phyloP scores from a whole-genome alignment of 257 asterid species.

The Misopates orontium region DNA sequence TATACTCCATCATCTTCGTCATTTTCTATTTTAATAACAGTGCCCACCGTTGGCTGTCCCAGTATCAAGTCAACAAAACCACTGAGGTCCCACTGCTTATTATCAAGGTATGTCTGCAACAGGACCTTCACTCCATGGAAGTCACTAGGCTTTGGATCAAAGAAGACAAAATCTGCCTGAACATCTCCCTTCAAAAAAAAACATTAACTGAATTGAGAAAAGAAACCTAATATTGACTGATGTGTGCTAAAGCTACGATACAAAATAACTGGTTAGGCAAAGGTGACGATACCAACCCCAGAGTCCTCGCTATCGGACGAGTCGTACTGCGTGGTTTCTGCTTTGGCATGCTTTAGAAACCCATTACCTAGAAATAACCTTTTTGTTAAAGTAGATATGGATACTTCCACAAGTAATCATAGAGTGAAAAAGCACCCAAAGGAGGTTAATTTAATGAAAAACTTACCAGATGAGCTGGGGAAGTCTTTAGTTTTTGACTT shows the following conservation, averaged over 20 bases:
- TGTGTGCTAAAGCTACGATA: neutral
- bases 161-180: slow-evolving; percentile 91
- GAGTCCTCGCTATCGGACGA: slow-evolving; percentile 69
- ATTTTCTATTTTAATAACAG: slow-evolving; percentile 77
- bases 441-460: slow-evolving; percentile 17
- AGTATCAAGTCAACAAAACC: slow-evolving; percentile 82
- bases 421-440: slow-evolving; percentile 15
- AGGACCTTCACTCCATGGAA: slow-evolving; percentile 90
- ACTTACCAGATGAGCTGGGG: slow-evolving; percentile 46
- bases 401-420: neutral
- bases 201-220: slow-evolving; percentile 11
- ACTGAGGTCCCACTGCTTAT: slow-evolving; percentile 80
- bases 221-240: neutral
- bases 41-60: slow-evolving; percentile 86
- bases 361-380: slow-evolving; percentile 41
- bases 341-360: slow-evolving; percentile 21
- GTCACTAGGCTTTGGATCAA: slow-evolving; percentile 84
- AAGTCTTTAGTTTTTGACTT: slow-evolving; percentile 27
- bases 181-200: slow-evolving; percentile 60
- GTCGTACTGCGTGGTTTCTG: slow-evolving; percentile 32
- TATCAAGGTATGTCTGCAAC: slow-evolving; percentile 72
- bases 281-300: slow-evolving; percentile 48
- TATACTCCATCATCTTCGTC: slow-evolving; percentile 87
- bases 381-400: slow-evolving; percentile 9
- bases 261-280: slow-evolving; percentile 12